phyloP scores from a whole-genome alignment of 495 filamentous ascomycete genomes.

The Zalerion maritima region DNA sequence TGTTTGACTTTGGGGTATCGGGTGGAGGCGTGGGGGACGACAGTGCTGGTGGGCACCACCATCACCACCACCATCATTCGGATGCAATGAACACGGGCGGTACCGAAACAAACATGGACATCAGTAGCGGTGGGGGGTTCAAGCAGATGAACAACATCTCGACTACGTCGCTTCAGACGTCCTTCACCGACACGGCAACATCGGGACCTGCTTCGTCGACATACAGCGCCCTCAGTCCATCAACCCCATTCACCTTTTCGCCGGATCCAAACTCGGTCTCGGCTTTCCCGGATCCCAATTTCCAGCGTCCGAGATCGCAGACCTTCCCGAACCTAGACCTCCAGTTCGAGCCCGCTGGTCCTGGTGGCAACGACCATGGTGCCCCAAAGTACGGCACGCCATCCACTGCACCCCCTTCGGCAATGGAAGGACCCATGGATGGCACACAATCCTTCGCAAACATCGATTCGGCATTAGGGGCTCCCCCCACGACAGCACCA shows the following conservation, averaged over 20 bases:
- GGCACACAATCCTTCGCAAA: too few species aligned
- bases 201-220: constrained; percentile 65
- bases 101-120: constrained; percentile 31
- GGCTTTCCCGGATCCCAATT: constrained; percentile 53
- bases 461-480: constrained; percentile 26
- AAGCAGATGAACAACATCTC: constrained; percentile 41
- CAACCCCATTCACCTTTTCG: constrained; percentile 68
- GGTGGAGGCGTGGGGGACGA: constrained; percentile 6
- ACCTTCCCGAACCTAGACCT: constrained; percentile 75
- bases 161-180: constrained; percentile 38
- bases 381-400: constrained; percentile 49
- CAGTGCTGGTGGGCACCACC: constrained; percentile 10
- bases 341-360: constrained; percentile 52
- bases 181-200: constrained; percentile 45
- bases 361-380: too few species aligned
- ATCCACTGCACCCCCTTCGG: constrained; percentile 39
- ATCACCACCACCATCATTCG: constrained; percentile 14
- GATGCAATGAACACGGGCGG: constrained; percentile 13
- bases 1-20: constrained; percentile 29
- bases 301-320: constrained; percentile 74
- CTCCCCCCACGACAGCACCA: constrained; percentile 37
- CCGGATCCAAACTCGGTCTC: constrained; percentile 55
- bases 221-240: constrained; percentile 63
- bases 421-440: constrained; percentile 57
- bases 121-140: constrained; percentile 30